Evolutionary conservation across 164 flowering plant genomes (phyloP), one percentile per base, ranked within the genome.

Genomic region (Umbilicus rupestris): DNA sequence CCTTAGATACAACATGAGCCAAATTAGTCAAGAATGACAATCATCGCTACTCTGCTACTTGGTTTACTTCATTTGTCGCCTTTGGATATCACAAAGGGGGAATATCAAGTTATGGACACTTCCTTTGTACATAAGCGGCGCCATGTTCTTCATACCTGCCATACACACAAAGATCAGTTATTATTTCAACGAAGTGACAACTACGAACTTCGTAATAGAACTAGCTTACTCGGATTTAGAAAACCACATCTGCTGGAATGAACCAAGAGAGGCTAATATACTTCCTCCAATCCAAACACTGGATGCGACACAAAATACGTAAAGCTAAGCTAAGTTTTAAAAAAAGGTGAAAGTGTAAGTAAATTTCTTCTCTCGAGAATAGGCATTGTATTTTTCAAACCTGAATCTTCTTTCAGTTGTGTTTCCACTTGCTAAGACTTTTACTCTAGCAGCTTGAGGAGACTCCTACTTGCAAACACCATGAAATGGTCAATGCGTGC

Each of bases 221-320:
- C n/a, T n/a, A 67, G 77, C 96, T 82, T 77, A 92, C 96, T 92
- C 96, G 2, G 96, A 74, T 72, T 89, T 92, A 57, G 98, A 92
- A 80, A 92, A 86, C 98, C 98, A 92, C 98, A 92, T 86, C 68
- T 92, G 98, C 82, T 92, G 98, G 72, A 92, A 89, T 39, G 98
- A 92, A 69, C 98, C 98, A 64, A 92, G 98, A 31, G 98, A 92
- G 65, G 98, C 96, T 81, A 89, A 74, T 77, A 92, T 92, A 67
- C 98, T 92, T 55, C 98, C 98, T 60, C 98, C 98, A 57, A 92
- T 92, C 98, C 98, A 92, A 58, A 92, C 98, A 79, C 96, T 92
- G 80, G 57, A 73, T 24, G 47, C 39, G 49, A 39, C 31, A 73
- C 52, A 58, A 41, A 62, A 17, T 31, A 31, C 24, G 26, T 41